Evolutionary conservation across 1,139 yeast species (phyloP).

Genomic region (Diutina sp.): DNA sequence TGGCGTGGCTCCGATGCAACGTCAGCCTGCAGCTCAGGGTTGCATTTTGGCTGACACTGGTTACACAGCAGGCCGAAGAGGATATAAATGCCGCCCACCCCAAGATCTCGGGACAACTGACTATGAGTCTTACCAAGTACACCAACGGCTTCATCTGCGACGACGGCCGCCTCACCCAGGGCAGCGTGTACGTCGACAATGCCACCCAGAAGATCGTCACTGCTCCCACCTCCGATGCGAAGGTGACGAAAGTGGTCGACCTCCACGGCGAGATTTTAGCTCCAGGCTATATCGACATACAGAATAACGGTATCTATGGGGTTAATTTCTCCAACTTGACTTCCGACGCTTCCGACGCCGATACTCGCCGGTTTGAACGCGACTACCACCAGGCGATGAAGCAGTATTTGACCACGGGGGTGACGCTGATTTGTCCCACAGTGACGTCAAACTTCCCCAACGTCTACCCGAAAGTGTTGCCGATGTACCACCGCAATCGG

Average conservation of each 20-base stretch:
- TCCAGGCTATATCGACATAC: slow-evolving; percentile 52
- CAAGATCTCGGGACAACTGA: neutral
- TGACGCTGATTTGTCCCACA: slow-evolving; percentile 49
- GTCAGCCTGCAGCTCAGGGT: neutral
- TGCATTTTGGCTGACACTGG: neutral
- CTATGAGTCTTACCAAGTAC: slow-evolving; percentile 10
- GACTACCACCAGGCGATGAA: slow-evolving; percentile 34
- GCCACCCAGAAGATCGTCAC: slow-evolving; percentile 29
- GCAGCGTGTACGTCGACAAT: slow-evolving; percentile 36
- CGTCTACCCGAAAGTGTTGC: slow-evolving; percentile 39
- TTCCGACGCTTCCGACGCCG: slow-evolving; percentile 21
- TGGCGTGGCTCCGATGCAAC: neutral
- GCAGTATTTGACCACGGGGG: slow-evolving; percentile 40
- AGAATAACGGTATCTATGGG: slow-evolving; percentile 51
- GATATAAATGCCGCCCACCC: neutral
- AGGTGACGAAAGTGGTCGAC: slow-evolving; percentile 20
- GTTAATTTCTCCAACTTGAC: slow-evolving; percentile 37
- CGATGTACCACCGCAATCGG: slow-evolving; percentile 27
- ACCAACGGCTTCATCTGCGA: slow-evolving; percentile 43
- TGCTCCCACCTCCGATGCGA: slow-evolving; percentile 10
- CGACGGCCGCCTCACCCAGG: slow-evolving; percentile 27
- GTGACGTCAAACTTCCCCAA: slow-evolving; percentile 42
- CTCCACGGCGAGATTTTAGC: slow-evolving; percentile 36
- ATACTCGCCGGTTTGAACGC: slow-evolving; percentile 16
- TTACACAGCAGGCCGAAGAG: neutral